These are phyloP conservation scores for Cercospora sesami DNA, from an alignment of 2,329 filamentous ascomycete species.

Conservation along the genomic window DNA sequence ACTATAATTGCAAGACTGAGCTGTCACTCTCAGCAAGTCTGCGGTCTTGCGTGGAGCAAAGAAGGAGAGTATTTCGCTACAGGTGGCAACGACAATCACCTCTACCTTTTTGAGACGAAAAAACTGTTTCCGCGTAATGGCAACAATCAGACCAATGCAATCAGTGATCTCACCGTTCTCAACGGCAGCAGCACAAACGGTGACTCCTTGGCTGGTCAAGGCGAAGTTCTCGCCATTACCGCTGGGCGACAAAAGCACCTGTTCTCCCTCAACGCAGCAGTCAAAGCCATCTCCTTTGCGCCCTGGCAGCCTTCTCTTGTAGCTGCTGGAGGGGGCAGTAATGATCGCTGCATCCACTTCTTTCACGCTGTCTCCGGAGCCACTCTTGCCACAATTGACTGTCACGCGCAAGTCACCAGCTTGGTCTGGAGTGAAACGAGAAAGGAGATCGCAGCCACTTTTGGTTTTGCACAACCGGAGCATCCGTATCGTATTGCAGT, in stretches of 20 bases:
- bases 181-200: slow-evolving; percentile 13
- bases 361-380: slow-evolving; percentile 83
- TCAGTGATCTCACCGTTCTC: slow-evolving; percentile 24
- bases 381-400: slow-evolving; percentile 83
- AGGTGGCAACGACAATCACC: slow-evolving; percentile 89
- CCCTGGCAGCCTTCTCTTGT: slow-evolving; percentile 87
- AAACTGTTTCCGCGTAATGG: slow-evolving; percentile 47
- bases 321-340: slow-evolving; percentile 88
- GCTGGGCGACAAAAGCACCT: slow-evolving; percentile 61
- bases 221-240: slow-evolving; percentile 34
- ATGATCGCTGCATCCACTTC: slow-evolving; percentile 95
- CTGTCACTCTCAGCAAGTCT: slow-evolving; percentile 85
- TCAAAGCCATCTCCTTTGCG: slow-evolving; percentile 96
- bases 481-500: slow-evolving; percentile 87
- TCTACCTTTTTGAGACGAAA: slow-evolving; percentile 73
- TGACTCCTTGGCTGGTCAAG: slow-evolving; percentile 32
- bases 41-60: slow-evolving; percentile 83
- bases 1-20: slow-evolving; percentile 73
- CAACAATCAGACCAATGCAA: slow-evolving; percentile 6
- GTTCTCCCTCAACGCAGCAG: slow-evolving; percentile 79
- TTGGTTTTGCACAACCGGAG: slow-evolving; percentile 88
- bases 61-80: slow-evolving; percentile 77
- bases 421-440: slow-evolving; percentile 74
- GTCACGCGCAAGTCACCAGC: slow-evolving; percentile 88
- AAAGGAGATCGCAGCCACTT: slow-evolving; percentile 87